Evolutionary conservation across 768 basidiomycete species (phyloP), one percentile per base, ranked within the genome.

Genomic region (Strobilomyces confusus): DNA sequence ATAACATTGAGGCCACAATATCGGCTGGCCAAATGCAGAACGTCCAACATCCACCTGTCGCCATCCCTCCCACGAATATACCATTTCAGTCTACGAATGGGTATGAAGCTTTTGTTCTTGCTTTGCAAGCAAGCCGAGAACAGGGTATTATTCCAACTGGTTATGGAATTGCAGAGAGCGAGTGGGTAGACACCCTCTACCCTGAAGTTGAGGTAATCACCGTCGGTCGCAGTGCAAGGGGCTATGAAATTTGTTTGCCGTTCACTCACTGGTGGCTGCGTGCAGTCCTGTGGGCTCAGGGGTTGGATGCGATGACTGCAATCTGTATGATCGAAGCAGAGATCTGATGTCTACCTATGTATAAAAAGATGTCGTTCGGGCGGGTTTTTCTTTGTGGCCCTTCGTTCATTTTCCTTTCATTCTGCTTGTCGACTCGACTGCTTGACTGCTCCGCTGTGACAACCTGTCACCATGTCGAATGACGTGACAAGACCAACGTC

Each of bases 201-300:
- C 58, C 51, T 17, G 44, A 59, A 17, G 3, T n/a, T 17, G 41
- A 59, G 14, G 1, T 49, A 15, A 56, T 59, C 17, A 36, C 51
- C 5, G 9, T 59, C 48, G 51, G 54, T 30, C 20, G n/a, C 17
- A 17, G 37, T 3, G 40, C 9, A 33, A 36, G 13, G n/a, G 13
- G 15, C 20, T 49, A 56, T 33, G 15, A 13, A 2, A 34, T 56
- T 8, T 15, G 23, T 2, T n/a, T 59, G 0, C 54, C 55, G 0
- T 50, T 59, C 12, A 25, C 7, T 1, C 12, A 56, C 0, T 59
- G 58, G 58, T 59, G 58, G 54, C 14, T 29, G 9, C 14, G 20
- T 0, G 19, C 15, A 22, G 48, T 59, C 2, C 20, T 47, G 23
- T 59, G 55, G 58, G 48, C 11, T 8, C 44, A 59, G 41, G 55